phyloP scores from a whole-genome alignment of 1,284 basidiomycete genomes.

The Marasmius fiardii region DNA sequence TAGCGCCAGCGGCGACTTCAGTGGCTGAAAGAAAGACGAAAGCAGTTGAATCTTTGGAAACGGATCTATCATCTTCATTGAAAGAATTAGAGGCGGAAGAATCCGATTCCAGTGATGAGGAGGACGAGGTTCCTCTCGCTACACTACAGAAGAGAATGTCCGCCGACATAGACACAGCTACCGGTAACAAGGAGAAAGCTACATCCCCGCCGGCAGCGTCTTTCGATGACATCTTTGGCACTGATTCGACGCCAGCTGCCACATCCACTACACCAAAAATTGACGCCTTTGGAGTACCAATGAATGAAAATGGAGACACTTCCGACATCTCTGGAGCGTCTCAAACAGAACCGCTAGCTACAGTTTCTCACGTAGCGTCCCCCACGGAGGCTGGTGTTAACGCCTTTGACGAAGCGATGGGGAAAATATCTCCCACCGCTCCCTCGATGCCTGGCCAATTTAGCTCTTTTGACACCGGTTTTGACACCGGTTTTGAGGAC shows the following conservation, averaged over 20 bases:
- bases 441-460: slow-evolving; percentile 38
- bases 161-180: slow-evolving; percentile 16
- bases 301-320: slow-evolving; percentile 16
- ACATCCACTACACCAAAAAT: slow-evolving; percentile 14
- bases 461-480: slow-evolving; percentile 62
- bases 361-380: slow-evolving; percentile 13
- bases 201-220: slow-evolving; percentile 25
- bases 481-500: slow-evolving; percentile 80
- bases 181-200: slow-evolving; percentile 15
- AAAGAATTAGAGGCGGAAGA: slow-evolving; percentile 67
- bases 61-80: slow-evolving; percentile 51
- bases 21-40: slow-evolving; percentile 7
- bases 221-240: slow-evolving; percentile 68
- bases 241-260: slow-evolving; percentile 20
- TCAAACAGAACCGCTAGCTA: not conserved
- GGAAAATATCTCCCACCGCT: slow-evolving; percentile 43
- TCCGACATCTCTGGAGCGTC: slow-evolving; percentile 26
- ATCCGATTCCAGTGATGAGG: slow-evolving; percentile 52
- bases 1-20: slow-evolving; percentile 16
- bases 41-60: slow-evolving; percentile 26
- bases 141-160: slow-evolving; percentile 26
- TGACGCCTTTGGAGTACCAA: slow-evolving; percentile 29
- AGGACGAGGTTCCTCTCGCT: slow-evolving; percentile 48
- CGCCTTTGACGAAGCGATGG: slow-evolving; percentile 74
- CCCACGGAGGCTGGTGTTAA: slow-evolving; percentile 44